Percentiles rank a stretch among this genome's conserved stretches.
Evolutionary conservation across 2,329 filamentous ascomycete species (phyloP).

Genomic region (Aspergillus vadensis): DNA sequence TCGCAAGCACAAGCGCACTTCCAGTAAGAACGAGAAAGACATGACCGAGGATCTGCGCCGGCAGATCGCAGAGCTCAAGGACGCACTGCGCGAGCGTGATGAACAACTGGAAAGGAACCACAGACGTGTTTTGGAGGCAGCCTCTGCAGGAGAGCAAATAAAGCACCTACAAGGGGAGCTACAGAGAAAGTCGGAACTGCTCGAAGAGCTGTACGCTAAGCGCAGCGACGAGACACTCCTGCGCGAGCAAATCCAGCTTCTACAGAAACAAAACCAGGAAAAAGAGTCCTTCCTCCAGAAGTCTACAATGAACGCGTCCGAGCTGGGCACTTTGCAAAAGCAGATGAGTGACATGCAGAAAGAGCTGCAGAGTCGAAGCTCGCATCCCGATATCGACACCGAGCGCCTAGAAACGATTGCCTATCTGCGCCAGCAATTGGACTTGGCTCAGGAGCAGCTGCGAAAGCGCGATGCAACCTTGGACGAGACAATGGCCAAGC

Average conservation of each 20-base stretch:
- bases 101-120: conserved; percentile 37
- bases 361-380: conserved; percentile 31
- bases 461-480: conserved; percentile 38
- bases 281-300: conserved; percentile 28
- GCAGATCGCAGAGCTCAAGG: conserved; percentile 36
- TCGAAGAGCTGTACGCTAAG: conserved; percentile 31
- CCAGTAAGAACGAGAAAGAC: conserved; percentile 20
- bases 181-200: conserved; percentile 32
- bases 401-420: conserved; percentile 37
- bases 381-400: conserved; percentile 25
- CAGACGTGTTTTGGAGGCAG: conserved; percentile 36
- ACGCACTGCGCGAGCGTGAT: conserved; percentile 37
- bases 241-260: conserved; percentile 33
- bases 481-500: conserved; percentile 35
- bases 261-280: conserved; percentile 33
- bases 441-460: conserved; percentile 36
- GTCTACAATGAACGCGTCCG: conserved; percentile 22
- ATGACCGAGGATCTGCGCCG: conserved; percentile 29
- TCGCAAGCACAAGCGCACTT: conserved; percentile 24
- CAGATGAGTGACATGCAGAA: conserved; percentile 37
- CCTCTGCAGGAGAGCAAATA: conserved; percentile 42
- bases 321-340: conserved; percentile 31
- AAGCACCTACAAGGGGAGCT: conserved; percentile 42
- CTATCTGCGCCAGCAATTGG: conserved; percentile 36
- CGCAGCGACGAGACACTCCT: conserved; percentile 27